Base-by-base conservation (phyloP, 2,329 filamentous ascomycete species). In the Alternaria tenuissima region DNA sequence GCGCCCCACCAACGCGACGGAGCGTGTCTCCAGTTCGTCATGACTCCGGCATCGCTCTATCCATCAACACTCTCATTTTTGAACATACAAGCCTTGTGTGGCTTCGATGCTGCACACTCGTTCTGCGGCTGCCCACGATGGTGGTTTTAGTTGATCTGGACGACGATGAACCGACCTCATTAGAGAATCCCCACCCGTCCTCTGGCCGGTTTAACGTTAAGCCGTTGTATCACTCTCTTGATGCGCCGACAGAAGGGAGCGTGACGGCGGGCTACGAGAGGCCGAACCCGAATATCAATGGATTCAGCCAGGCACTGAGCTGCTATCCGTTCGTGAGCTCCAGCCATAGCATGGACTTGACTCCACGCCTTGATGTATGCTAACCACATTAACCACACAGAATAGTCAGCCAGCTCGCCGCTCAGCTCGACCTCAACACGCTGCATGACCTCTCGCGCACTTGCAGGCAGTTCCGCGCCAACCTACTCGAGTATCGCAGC, bases 401-500 rank as follows among this genome's bases (percentile, higher is more conserved):
- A 71, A 88, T 97, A 74, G 88, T 91, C 69, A 87, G 88, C 65
- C 87, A 90, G 70, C 86, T 97, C 66, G 91, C 91, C 49, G 86
- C 88, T 32, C 86, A 87, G 68, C 88, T 97, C 76, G 94, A 98
- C 76, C 86, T 97, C 52, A 97, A 94, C 78, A 90, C 92, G 14
- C 87, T 97, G 70, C 90, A 96, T 78, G 89, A 90, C 65, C 87
- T 98, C 20, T 91, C 94, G 52, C 87, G 87, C 55, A 93, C 92
- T 56, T 96, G 93, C 77, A 91, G 90, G 52, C 89, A 91, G 73
- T 87, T 96, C 64, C 91, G 91, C 67, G 85, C 85, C 57, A 91
- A 89, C 67, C 85, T 98, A 24, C 82, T 96, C 43, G 91, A 93
- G 70, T 94, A 92, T 78, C 90, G 92, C 72, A 84, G 83, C 51